Percentiles rank a stretch among this genome's conserved stretches.
Conservation (phyloP, 2,329 filamentous ascomycete genomes). For the Trichoderma sp. region DNA sequence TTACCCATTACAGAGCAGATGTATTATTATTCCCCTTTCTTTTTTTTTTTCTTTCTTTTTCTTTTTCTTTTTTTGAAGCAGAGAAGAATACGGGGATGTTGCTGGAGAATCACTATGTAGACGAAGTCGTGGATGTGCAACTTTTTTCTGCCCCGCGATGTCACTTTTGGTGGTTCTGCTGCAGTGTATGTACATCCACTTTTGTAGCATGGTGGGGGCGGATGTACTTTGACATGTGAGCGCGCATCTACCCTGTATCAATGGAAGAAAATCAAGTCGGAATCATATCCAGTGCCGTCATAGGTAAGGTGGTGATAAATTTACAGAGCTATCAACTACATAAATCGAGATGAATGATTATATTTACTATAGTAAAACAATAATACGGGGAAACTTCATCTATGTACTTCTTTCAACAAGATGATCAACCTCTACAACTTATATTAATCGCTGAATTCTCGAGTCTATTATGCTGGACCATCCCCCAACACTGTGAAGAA, state of each 20-base stretch:
- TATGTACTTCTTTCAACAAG: not conserved
- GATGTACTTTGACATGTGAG: not conserved
- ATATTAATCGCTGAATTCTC: not conserved
- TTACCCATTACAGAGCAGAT: slow-evolving; percentile 71
- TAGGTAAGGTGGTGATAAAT: not conserved
- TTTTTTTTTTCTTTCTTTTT: not conserved
- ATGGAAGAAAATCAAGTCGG: not conserved
- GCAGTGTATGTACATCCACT: not conserved
- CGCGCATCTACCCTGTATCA: not conserved
- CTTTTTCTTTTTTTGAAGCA: not conserved
- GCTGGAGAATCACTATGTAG: not conserved
- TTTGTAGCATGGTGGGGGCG: slow-evolving; percentile 2
- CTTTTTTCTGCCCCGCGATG: slow-evolving; percentile 18
- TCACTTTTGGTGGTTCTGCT: slow-evolving; percentile 8
- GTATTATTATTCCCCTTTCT: not conserved
- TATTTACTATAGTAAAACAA: not conserved
- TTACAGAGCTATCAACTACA: not conserved
- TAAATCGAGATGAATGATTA: not conserved
- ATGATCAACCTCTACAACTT: not conserved
- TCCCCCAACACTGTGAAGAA: not conserved
- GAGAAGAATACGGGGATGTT: not conserved
- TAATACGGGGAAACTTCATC: not conserved
- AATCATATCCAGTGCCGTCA: too few relatives aligned
- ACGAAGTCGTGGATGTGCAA: not conserved
- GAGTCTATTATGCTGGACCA: not conserved